Conservation (phyloP, 2,329 filamentous ascomycete genomes). For the Curvularia spicifera region DNA sequence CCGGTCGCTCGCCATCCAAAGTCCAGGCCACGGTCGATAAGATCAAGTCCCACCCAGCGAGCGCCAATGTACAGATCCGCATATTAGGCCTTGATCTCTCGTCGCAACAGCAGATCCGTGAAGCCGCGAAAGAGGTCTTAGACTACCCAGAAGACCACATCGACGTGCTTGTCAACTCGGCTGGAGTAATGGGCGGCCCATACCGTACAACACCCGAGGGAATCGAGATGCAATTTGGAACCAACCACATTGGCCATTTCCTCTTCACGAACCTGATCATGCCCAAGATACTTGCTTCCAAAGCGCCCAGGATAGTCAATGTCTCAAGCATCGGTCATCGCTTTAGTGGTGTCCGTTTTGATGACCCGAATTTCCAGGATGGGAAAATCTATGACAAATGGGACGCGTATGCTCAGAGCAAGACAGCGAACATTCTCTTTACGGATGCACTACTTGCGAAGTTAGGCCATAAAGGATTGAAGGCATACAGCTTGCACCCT, state of each 20-base stretch:
- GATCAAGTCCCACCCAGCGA: slow-evolving; percentile 36
- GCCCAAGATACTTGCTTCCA: slow-evolving; percentile 48
- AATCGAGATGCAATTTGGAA: slow-evolving; percentile 52
- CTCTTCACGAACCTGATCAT: slow-evolving; percentile 56
- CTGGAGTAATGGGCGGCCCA: slow-evolving; percentile 47
- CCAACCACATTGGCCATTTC: slow-evolving; percentile 60
- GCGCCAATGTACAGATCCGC: slow-evolving; percentile 47
- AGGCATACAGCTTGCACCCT: slow-evolving; percentile 41
- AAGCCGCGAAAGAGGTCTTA: slow-evolving; percentile 44
- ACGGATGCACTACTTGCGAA: slow-evolving; percentile 32
- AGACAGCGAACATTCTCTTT: slow-evolving; percentile 58
- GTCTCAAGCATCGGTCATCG: slow-evolving; percentile 52
- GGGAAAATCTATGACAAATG: slow-evolving; percentile 52
- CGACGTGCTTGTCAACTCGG: slow-evolving; percentile 55
- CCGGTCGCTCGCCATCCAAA: slow-evolving; percentile 54
- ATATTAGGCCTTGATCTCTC: slow-evolving; percentile 46
- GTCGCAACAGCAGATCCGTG: slow-evolving; percentile 43
- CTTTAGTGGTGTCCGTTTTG: slow-evolving; percentile 51
- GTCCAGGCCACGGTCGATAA: slow-evolving; percentile 49
- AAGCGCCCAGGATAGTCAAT: slow-evolving; percentile 51
- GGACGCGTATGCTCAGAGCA: slow-evolving; percentile 59
- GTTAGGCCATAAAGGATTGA: slow-evolving; percentile 30
- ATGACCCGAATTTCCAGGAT: slow-evolving; percentile 52
- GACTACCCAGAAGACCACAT: slow-evolving; percentile 42
- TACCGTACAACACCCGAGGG: slow-evolving; percentile 42